Evolutionary conservation across 306 rosid species (phyloP).

Genomic region (Pyrus communis): DNA sequence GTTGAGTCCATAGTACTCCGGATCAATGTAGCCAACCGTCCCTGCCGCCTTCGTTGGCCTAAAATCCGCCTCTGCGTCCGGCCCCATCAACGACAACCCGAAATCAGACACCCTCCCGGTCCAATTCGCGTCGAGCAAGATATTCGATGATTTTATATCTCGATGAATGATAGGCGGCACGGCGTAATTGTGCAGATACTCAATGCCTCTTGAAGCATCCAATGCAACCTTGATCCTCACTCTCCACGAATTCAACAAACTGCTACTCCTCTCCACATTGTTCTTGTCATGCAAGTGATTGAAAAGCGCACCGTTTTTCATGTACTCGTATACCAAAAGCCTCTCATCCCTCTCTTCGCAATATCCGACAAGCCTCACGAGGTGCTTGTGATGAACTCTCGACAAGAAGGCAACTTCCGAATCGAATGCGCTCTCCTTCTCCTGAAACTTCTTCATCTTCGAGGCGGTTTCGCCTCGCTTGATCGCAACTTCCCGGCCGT

Average conservation of each 20-base stretch:
- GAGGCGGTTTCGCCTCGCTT: constrained; percentile 55
- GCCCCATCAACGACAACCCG: constrained; percentile 74
- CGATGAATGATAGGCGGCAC: constrained; percentile 89
- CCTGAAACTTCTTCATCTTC: constrained; percentile 59
- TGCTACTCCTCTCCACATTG: constrained; percentile 49
- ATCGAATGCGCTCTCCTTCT: constrained; percentile 88
- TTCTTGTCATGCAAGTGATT: constrained; percentile 69
- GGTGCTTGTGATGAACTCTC: constrained; percentile 79
- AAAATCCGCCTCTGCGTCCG: constrained; percentile 41
- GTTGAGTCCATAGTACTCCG: constrained; percentile 86
- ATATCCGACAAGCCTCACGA: constrained; percentile 81
- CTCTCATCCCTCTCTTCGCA: constrained; percentile 83
- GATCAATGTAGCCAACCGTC: constrained; percentile 90
- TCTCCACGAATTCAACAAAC: constrained; percentile 66
- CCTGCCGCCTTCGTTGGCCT: constrained; percentile 69
- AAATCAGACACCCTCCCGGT: constrained; percentile 82
- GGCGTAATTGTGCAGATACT: constrained; percentile 88
- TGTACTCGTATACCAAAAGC: constrained; percentile 77
- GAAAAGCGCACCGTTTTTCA: constrained; percentile 83
- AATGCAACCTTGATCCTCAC: constrained; percentile 79
- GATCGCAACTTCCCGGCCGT: constrained; percentile 81
- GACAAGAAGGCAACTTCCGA: constrained; percentile 84
- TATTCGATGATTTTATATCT: constrained; percentile 85
- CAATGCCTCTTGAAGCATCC: constrained; percentile 89
- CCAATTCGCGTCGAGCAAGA: constrained; percentile 68